A percentile compares a stretch with the other conserved stretches of the same genome.
These are phyloP conservation scores for Paracoccidioides brasiliensis DNA, from an alignment of 2,329 filamentous ascomycete species.

Conservation along the genomic window DNA sequence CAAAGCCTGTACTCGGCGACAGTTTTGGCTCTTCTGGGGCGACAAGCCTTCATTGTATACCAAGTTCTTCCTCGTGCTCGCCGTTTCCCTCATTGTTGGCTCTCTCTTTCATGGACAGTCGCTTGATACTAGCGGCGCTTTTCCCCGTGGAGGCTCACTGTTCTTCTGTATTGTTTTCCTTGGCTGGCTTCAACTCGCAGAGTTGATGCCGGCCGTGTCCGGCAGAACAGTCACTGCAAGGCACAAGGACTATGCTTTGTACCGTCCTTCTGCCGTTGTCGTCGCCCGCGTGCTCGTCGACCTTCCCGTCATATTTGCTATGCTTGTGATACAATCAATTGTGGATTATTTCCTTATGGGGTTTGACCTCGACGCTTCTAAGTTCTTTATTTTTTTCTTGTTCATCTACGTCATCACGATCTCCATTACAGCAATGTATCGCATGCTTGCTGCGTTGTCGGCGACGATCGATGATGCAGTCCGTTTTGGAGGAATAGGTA, in stretches of 20 bases:
- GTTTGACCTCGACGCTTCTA: constrained; percentile 6
- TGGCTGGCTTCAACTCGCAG: constrained; percentile 59
- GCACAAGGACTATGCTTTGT: constrained; percentile 56
- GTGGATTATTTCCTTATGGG: constrained; percentile 46
- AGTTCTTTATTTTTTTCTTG: constrained; percentile 5
- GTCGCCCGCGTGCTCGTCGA: constrained; percentile 51
- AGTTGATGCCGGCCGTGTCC: constrained; percentile 64
- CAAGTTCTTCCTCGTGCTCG: constrained; percentile 43
- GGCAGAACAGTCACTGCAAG: constrained; percentile 57
- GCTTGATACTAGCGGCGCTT: constrained; percentile 47
- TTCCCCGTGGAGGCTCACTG: constrained; percentile 48
- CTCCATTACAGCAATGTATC: constrained; percentile 44
- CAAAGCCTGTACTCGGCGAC: constrained; percentile 30
- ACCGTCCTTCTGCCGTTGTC: constrained; percentile 52
- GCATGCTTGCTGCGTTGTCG: constrained; percentile 52
- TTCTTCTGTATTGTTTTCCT: constrained; percentile 58
- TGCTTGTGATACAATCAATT: constrained; percentile 47
- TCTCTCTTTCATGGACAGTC: constrained; percentile 63
- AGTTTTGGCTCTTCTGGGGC: constrained; percentile 57
- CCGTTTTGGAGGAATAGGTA: constrained; percentile 42
- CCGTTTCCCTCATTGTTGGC: constrained; percentile 61
- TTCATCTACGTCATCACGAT: constrained; percentile 3
- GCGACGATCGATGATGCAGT: constrained; percentile 54
- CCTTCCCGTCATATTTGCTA: constrained; percentile 45
- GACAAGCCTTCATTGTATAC: constrained; percentile 54